Evolutionary conservation across 1,284 basidiomycete genomes (phyloP), one percentile per base, ranked within the genome.

Genomic region (Heterobasidion annosum): DNA sequence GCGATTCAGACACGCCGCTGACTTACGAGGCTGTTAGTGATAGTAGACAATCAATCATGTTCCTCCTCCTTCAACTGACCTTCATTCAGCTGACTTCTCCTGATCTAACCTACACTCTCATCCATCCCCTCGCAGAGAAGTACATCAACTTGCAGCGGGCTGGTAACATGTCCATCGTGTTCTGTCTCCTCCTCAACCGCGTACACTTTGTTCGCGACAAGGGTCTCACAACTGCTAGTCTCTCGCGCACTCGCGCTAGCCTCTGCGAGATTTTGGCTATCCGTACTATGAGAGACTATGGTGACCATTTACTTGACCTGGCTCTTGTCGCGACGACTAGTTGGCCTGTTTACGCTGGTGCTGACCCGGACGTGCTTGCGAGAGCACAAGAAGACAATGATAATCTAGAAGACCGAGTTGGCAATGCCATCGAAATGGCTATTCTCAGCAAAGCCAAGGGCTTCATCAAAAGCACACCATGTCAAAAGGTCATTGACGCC

Each of bases 261-360:
- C 77, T 96, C 35, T 97, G 94, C 68, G 94, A 98, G 70, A 83
- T 97, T 43, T 77, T 98, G 15, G 93, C 94, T 1, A 90, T 85
- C 48, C 81, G 89, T 35, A 78, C 86, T 8, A 81, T 97, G 52
- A 82, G 91, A 51, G 82, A 85, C 61, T 86, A 90, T 66, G 88
- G 83, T 8, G 81, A 87, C 57, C 82, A 82, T 60, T 78, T 85
- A 63, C 76, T 97, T 34, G 82, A 88, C 52, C 81, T 97, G 25
- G 86, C 89, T 1, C 78, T 85, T 5, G 83, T 86, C 1, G 75
- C 94, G 18, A 91, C 93, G 10, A 95, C 91, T 0, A 88, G 83
- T 37, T 98, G 93, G 92, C 80, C 82, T 0, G 82, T 95, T 7
- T 95, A 91, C 66, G 81, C 83, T 48, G 92, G 91, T 25, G 91